Percentiles rank a stretch among this genome's conserved stretches.
phyloP scores from a whole-genome alignment of 2,329 filamentous ascomycete species.

The Claviceps digitariae region DNA sequence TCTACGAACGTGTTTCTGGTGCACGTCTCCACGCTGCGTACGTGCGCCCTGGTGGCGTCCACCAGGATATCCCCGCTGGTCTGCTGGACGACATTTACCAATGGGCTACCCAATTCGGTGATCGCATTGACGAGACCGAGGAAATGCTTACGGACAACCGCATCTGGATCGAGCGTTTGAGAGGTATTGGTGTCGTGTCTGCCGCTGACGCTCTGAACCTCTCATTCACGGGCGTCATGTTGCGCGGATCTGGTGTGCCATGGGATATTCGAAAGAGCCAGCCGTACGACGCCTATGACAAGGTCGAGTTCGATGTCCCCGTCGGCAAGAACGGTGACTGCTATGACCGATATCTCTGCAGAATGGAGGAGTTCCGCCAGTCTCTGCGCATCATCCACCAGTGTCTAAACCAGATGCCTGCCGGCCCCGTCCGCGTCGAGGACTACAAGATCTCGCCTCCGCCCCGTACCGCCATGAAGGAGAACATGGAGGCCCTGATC shows the following conservation, averaged over 20 bases:
- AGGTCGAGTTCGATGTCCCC: constrained; percentile 96
- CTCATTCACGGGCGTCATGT: constrained; percentile 94
- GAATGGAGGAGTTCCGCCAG: constrained; percentile 99
- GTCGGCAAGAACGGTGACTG: constrained; percentile 96
- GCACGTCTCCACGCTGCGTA: constrained; percentile 96
- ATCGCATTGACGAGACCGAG: constrained; percentile 97
- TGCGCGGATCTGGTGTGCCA: constrained; percentile 87
- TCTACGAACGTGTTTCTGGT: constrained; percentile 97
- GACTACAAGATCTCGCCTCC: constrained; percentile 98
- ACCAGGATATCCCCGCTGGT: constrained; percentile 85
- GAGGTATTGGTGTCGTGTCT: constrained; percentile 80
- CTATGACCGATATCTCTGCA: constrained; percentile 97
- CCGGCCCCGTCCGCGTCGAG: constrained; percentile 85
- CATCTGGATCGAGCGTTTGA: constrained; percentile 92
- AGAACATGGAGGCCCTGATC: constrained; percentile 99
- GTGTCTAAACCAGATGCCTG: constrained; percentile 97
- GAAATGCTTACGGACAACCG: constrained; percentile 98
- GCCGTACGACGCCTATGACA: constrained; percentile 94
- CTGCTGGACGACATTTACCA: constrained; percentile 98
- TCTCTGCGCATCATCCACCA: constrained; percentile 97
- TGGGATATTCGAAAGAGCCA: constrained; percentile 95
- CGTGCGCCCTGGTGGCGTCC: constrained; percentile 89
- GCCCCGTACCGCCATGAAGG: constrained; percentile 97
- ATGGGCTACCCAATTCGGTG: constrained; percentile 97
- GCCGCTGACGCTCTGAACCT: constrained; percentile 94